Evolutionary conservation across 495 filamentous ascomycete genomes (phyloP), one percentile per base, ranked within the genome.

Genomic region (Penicillium malachiteum): DNA sequence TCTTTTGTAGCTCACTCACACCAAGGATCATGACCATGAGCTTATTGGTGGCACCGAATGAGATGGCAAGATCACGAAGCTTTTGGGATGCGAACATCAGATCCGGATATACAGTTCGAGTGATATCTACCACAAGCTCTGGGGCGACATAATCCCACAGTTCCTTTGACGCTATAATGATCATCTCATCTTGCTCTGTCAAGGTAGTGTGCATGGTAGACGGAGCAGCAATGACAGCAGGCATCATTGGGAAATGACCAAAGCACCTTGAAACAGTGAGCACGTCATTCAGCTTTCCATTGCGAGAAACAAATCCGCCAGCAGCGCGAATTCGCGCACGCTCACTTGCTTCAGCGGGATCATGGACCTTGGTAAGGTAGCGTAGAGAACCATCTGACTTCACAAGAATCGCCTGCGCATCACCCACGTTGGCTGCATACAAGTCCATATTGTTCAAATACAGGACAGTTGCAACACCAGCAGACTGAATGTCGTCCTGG

Each of bases 21-120:
- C 91, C 91, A 48, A 99, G 83, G 69, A 97, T 88, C 91, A 96
- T 96, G 1, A 99, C 91, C 94, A 97, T 97, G 59, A 99, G 87
- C 75, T 97, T 99, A 59, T 86, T 87, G 7, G 81, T 90, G 32
- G 92, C 87, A 16, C 94, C 95, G 66, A 96, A 97, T 3, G 93
- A 89, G 57, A 99, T 95, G 21, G 94, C 95, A 37, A 99, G 76
- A 76, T 99, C 94, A 32, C 94, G 86, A 8, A 97, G 83, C 66
- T 94, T 96, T 64, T 97, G 92, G 18, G 95, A 87, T n/a, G 92
- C 95, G 52, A 90, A 83, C 94, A 99, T 97, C 11, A 96, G 78
- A 68, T 99, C 93, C 31, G 79, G 79, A 14, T 91, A 84, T 62
- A 93, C 92, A 12, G 84, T 86, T 48, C 93, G 81, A 12, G 90